phyloP scores from a whole-genome alignment of 2,329 filamentous ascomycete genomes.

The Ophiostoma tasmaniense region DNA sequence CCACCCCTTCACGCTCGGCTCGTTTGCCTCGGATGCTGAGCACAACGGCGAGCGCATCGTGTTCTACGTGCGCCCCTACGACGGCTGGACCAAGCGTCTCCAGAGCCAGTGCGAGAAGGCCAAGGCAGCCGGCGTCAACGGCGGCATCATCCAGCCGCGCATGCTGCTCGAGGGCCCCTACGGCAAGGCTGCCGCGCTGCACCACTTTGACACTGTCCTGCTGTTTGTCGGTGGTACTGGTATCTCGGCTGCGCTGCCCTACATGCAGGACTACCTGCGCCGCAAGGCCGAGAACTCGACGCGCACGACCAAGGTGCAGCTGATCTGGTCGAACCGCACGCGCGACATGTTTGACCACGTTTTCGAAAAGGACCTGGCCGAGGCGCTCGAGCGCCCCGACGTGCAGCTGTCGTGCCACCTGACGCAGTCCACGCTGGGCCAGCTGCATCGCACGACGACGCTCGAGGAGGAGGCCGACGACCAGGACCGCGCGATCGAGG shows the following conservation, averaged over 20 bases:
- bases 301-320: conserved; percentile 16
- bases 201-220: conserved; percentile 19
- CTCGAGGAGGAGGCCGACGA: background rate
- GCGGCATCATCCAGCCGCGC: conserved; percentile 6
- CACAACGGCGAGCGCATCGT: conserved; percentile 14
- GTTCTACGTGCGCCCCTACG: conserved; percentile 20
- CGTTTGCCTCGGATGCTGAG: background rate
- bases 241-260: conserved; percentile 19
- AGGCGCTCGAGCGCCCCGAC: conserved; percentile 13
- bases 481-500: background rate
- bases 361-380: conserved; percentile 7
- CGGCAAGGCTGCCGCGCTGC: conserved; percentile 18
- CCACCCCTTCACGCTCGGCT: conserved; percentile 41
- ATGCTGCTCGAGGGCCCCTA: conserved; percentile 22
- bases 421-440: conserved; percentile 4
- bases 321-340: conserved; percentile 20
- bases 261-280: conserved; percentile 18
- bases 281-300: conserved; percentile 15
- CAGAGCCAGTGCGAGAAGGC: conserved; percentile 14
- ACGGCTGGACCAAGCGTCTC: conserved; percentile 22
- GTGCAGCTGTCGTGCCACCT: conserved; percentile 11
- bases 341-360: conserved; percentile 13
- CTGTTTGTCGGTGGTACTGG: conserved; percentile 22
- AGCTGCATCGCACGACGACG: conserved; percentile 4
- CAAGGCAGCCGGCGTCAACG: conserved; percentile 2